Base-by-base conservation (phyloP, 148 eudicot genomes). In the Heliamphora exappendiculata region DNA sequence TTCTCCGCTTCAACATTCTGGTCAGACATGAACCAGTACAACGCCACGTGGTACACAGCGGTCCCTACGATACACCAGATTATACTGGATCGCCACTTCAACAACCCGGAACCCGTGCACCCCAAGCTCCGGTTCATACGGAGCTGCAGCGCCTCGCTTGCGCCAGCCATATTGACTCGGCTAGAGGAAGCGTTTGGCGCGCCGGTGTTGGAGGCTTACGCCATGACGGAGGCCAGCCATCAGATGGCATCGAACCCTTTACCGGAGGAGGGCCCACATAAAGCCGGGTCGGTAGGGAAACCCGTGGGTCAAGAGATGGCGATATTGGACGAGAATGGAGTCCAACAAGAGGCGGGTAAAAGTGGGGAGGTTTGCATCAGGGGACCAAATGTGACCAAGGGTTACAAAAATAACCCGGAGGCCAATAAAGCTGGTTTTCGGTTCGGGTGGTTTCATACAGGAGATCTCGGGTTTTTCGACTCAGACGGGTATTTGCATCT, bases 31-130 rank as follows among this genome's bases (percentile, higher is more conserved):
- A 84, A 72, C 0, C 78, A 53, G 1, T 85, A 87, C 51, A 73
- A 81, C 29, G 97, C 97, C 75, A 92, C 98, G 7, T 94, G 98
- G 98, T 94, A 94, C 85, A 94, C 98, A 0, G 92, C 98, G 0
- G 98, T 94, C 5, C 98, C 98, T 1, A 94, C 98, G 1, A 92
- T 94, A n/a, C 98, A 94, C 76, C 98, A 92, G 53, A 94, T 94
- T 41, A 77, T 94, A 55, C 81, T 94, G 0, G 97, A 94, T 31
- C 86, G 96, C 39, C 98, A 94, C 69, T 41, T 85, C 3, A 74
- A 13, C 57, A 89, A 79, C 0, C 96, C 98, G 0, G 96, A 94
- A 45, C 33, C 87, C 0, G 82, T n/a, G 0, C 91, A 92, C 85
- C 98, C 97, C 16, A 83, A 87, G 41, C 94, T 94, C 34, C 85